Base-by-base conservation (phyloP, 345 rosid genomes). In the Passiflora organensis region DNA sequence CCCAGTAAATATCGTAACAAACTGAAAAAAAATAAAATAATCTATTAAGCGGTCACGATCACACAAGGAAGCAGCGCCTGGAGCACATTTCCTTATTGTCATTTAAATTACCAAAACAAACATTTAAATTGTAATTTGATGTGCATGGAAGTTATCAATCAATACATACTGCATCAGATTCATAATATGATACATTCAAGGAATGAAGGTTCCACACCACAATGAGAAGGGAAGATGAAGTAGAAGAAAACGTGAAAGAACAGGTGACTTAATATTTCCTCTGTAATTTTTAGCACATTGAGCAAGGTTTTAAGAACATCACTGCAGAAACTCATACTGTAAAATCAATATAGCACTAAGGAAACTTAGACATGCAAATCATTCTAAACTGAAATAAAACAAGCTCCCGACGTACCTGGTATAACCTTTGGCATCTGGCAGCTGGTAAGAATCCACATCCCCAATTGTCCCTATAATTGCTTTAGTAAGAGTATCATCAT, bases 361-460 rank as follows among this genome's bases (percentile, higher is more conserved):
- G 17, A n/a, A 11, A 12, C 18, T 20, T 22, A n/a, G 23, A 16
- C 21, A 13, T 28, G 47, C 25, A 54, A 13, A 1, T 1, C 0
- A 25, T 47, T 15, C 18, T 42, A 10, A 18, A 44, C 10, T 51
- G 52, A 28, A 53, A 19, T 18, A 41, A 39, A 59, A 44, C 42
- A 19, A 34, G n/a, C 16, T 19, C 4, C 25, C 25, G 48, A 28
- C 76, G 36, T 81, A 89, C 99, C 99, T 86, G 63, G 94, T 89
- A 43, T 89, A 93, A 74, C 99, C 99, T 73, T 89, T 93, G 68
- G 99, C 98, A 76, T 89, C 98, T 28, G 98, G 96, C 34, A 91
- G 78, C 74, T 91, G 99, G 72, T 91, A 91, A 14, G 96, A 61
- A 80, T 91, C 96, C 50, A 89, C 86, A 57, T 89, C 96, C 43